Percentiles rank a stretch among this genome's conserved stretches.
Conservation (phyloP, 176 grass and related monocot genomes). For the Metroxylon sagu region DNA sequence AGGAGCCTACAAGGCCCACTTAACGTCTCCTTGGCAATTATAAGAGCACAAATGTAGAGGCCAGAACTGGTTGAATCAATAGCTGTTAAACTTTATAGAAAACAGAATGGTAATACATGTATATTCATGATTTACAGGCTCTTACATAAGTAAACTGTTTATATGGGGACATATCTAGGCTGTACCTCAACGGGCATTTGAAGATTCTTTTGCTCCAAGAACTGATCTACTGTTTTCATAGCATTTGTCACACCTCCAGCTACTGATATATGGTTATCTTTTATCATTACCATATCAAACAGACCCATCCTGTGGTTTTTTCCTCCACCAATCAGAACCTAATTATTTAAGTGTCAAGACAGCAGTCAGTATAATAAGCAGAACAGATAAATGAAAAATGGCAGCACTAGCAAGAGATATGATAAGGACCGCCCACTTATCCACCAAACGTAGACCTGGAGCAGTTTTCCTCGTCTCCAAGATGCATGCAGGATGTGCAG, state of each 20-base stretch:
- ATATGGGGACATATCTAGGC: not conserved
- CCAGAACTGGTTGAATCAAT: too few species aligned
- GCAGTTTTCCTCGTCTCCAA: slow-evolving; percentile 94
- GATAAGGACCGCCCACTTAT: slow-evolving; percentile 83
- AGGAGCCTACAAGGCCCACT: too few species aligned
- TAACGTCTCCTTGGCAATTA: too few species aligned
- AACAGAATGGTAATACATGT: too few species aligned
- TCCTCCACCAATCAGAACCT: slow-evolving; percentile 93
- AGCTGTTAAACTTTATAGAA: too few species aligned
- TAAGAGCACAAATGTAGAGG: too few species aligned
- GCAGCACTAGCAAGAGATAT: slow-evolving; percentile 4
- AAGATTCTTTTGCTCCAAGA: slow-evolving; percentile 52
- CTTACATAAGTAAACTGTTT: too few species aligned
- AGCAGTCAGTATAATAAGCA: not conserved
- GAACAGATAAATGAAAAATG: slow-evolving; percentile 1
- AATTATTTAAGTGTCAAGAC: not conserved
- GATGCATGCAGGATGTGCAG: slow-evolving; percentile 75
- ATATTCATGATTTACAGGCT: too few species aligned
- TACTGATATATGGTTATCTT: slow-evolving; percentile 97
- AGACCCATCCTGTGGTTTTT: slow-evolving; percentile 96
- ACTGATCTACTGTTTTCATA: slow-evolving; percentile 77
- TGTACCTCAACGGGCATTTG: slow-evolving; percentile 82
- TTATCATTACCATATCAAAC: slow-evolving; percentile 99
- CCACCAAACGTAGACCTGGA: slow-evolving; percentile 80
- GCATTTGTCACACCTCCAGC: slow-evolving; percentile 78